Conservation (phyloP, 176 grass and related monocot genomes). For the Oryza glumipatula region DNA sequence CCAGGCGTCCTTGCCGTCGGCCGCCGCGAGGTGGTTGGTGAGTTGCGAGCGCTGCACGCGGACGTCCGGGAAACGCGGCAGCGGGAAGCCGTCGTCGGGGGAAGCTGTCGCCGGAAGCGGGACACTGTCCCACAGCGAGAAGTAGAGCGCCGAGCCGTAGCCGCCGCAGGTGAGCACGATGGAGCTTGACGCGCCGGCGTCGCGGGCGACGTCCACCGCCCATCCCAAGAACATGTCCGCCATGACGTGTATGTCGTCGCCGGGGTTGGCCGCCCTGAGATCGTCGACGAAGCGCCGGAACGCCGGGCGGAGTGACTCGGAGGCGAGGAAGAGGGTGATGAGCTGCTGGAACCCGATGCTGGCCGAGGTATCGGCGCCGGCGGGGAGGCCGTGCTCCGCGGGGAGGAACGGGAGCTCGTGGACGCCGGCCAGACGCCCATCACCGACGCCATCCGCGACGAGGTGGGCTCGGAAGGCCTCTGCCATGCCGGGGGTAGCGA, state of each 20-base stretch:
- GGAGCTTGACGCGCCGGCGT: constrained; percentile 34
- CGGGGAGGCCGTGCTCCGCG: constrained; percentile 38
- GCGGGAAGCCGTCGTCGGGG: not conserved
- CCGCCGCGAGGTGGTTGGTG: constrained; percentile 12
- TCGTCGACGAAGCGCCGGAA: constrained; percentile 46
- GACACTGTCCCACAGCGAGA: constrained; percentile 46
- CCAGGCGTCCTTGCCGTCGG: constrained; percentile 14
- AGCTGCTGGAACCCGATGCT: constrained; percentile 18
- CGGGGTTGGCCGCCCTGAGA: not conserved
- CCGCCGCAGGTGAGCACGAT: constrained; percentile 48
- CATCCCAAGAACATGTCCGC: constrained; percentile 48
- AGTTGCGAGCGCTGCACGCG: constrained; percentile 41
- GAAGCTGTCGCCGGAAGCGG: constrained; percentile 35
- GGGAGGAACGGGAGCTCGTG: constrained; percentile 40
- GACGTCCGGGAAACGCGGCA: constrained; percentile 23
- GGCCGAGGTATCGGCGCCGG: not conserved
- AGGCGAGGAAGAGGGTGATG: constrained; percentile 48
- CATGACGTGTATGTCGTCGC: constrained; percentile 28
- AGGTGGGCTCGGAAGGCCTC: not conserved
- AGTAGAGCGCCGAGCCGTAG: constrained; percentile 42
- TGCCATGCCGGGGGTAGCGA: constrained; percentile 21
- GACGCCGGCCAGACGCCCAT: not conserved
- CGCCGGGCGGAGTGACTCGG: constrained; percentile 39
- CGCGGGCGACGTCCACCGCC: constrained; percentile 32
- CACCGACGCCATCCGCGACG: not conserved